These are phyloP conservation scores for Globisporangium heterothallicum DNA, from an alignment of 352 stramenopile species.

Conservation along the genomic window DNA sequence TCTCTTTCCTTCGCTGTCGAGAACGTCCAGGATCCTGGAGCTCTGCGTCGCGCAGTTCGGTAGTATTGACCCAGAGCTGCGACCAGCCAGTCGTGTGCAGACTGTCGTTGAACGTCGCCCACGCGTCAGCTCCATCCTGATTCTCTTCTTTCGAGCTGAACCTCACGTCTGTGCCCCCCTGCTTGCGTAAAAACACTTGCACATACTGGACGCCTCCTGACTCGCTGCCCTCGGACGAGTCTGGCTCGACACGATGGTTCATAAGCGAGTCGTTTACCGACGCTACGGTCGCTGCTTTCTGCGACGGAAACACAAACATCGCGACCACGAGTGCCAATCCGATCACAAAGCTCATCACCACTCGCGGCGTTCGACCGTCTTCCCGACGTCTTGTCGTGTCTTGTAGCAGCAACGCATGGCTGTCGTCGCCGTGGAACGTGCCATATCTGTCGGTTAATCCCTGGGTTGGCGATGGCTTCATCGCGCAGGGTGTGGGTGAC, in stretches of 20 bases:
- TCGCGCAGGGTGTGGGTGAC: background rate
- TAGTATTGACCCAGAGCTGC: constrained; percentile 46
- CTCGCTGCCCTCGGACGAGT: background rate
- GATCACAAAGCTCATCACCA: constrained; percentile 4
- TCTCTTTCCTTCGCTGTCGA: constrained; percentile 19
- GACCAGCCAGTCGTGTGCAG: constrained; percentile 41
- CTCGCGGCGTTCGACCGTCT: background rate
- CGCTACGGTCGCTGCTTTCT: background rate
- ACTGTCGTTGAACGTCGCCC: constrained; percentile 51
- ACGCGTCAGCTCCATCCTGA: constrained; percentile 18
- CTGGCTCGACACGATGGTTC: background rate
- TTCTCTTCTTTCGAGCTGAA: constrained; percentile 1
- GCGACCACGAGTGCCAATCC: constrained; percentile 5
- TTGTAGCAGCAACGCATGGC: background rate
- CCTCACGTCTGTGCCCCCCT: background rate
- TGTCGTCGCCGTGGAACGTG: constrained; percentile 15
- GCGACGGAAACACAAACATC: constrained; percentile 3
- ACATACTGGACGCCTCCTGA: background rate
- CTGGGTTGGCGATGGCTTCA: background rate
- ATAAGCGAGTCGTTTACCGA: background rate
- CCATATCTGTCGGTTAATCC: constrained; percentile 14
- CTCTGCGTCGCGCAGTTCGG: constrained; percentile 18
- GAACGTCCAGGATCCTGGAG: constrained; percentile 8
- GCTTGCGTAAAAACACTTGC: constrained; percentile 4
- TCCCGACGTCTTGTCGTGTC: background rate